phyloP scores from a whole-genome alignment of 192 early-diverging fungal genomes.

The Coemansia sp. region DNA sequence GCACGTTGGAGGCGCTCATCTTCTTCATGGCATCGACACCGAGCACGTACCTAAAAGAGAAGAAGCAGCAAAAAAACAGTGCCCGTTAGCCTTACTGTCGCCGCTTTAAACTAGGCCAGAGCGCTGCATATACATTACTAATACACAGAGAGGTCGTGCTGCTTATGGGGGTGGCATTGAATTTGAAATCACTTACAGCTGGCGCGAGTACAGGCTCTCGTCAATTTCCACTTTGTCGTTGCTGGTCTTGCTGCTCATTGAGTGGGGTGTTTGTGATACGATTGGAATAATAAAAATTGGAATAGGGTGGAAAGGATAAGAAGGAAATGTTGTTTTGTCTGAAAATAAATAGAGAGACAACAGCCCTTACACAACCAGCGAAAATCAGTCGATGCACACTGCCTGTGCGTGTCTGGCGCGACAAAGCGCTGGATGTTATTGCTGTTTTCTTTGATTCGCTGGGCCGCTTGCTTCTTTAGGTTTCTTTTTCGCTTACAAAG shows the following conservation, averaged over 20 bases:
- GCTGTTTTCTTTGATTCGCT: too few relatives aligned
- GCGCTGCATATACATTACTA: too few relatives aligned
- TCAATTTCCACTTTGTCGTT: constrained; percentile 62
- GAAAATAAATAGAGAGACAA: background rate
- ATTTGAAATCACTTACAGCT: constrained; percentile 81
- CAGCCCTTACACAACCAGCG: background rate
- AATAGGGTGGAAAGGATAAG: constrained; percentile 10
- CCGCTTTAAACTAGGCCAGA: too few relatives aligned
- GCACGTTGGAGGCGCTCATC: constrained; percentile 94
- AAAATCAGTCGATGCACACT: too few relatives aligned
- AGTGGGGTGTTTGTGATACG: too few relatives aligned
- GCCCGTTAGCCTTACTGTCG: background rate
- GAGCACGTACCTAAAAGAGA: constrained; percentile 70
- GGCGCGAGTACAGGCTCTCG: constrained; percentile 96
- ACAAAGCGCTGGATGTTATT: too few relatives aligned
- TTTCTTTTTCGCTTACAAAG: too few relatives aligned
- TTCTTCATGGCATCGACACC: constrained; percentile 97
- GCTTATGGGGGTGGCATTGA: too few relatives aligned
- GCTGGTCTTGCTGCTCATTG: constrained; percentile 11
- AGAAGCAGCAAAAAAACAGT: background rate
- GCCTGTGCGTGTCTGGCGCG: too few relatives aligned
- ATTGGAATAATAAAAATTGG: background rate
- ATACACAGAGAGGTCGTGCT: too few relatives aligned
- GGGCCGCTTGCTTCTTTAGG: too few relatives aligned
- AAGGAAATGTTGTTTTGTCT: background rate